Base-by-base conservation (phyloP, 2,329 filamentous ascomycete genomes). In the Exophiala sp. region DNA sequence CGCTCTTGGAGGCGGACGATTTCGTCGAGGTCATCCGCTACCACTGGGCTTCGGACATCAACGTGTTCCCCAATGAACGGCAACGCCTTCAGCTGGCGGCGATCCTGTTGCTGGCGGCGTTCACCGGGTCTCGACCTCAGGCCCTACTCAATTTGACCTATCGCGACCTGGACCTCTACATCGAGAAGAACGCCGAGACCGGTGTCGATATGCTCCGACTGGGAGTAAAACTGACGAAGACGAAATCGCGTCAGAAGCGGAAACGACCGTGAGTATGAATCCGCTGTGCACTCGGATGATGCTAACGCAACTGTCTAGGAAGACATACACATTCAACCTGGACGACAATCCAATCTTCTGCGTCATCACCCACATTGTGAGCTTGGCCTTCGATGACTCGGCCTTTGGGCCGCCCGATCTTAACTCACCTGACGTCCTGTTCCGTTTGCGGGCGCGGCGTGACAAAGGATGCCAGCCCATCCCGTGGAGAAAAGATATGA, bases 111-210 rank as follows among this genome's bases (percentile, higher is more conserved):
- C 50, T 57, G 7, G 50, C 44, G 16, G 45, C 50, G 24, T 57
- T 44, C 33, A 57, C 50, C 24, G 38, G 38, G 39, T 57, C 44
- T 12, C n/a, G 42, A 45, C 53, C 48, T 20, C 4, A 32, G 24
- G 48, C 42, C 16, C 42, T 55, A 46, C 40, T 55, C n/a, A 18
- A 46, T 10, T 40, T 55, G 12, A 52, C 9, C 35, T 55, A 55
- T 46, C 34, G 48, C 43, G 50, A 57, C 29, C 54, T 56, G 14
- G 35, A 32, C 24, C 50, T 56, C 14, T 54, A 53, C 16, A 44
- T 56, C 33, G 50, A 53, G 39, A 57, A 54, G 54, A 35, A 57
- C 39, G 18, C 41, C 29, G 46, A 57, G 38, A 57, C 50, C 12
- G n/a, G 40, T 40, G 42, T 41, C 43, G 39, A 55, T 41, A 34